Evolutionary conservation across 164 flowering plant genomes (phyloP).

Genomic region (Tinospora cordifolia): DNA sequence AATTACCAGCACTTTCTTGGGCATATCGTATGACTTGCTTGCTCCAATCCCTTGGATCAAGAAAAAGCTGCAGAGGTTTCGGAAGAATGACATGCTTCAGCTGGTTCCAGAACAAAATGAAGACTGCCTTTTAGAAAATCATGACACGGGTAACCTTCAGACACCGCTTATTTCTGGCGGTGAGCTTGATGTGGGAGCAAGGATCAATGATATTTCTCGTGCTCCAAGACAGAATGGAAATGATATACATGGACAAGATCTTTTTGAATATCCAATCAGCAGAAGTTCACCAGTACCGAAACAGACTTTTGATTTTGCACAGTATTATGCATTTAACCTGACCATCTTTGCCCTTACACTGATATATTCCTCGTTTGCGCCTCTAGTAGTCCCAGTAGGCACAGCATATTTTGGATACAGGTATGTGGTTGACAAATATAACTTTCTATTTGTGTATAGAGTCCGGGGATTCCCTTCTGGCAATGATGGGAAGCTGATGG

Average conservation of each 20-base stretch:
- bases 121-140: conserved; percentile 58
- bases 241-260: conserved; percentile 63
- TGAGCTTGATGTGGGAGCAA: conserved; percentile 19
- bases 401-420: conserved; percentile 91
- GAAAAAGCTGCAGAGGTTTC: conserved; percentile 66
- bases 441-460: conserved; percentile 88
- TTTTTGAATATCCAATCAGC: conserved; percentile 70
- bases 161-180: conserved; percentile 62
- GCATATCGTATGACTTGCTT: conserved; percentile 84
- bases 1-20: conserved; percentile 88
- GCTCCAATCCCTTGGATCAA: conserved; percentile 99
- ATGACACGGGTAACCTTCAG: conserved; percentile 40
- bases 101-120: conserved; percentile 93
- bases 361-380: conserved; percentile 85
- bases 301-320: conserved; percentile 95
- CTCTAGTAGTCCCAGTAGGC: conserved; percentile 93
- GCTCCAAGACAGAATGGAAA: conserved; percentile 27
- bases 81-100: conserved; percentile 95
- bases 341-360: conserved; percentile 92
- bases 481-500: conserved; percentile 96
- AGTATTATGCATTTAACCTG: conserved; percentile 93
- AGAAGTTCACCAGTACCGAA: conserved; percentile 79
- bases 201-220: conserved; percentile 19
- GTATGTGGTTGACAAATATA: conserved; percentile 93
- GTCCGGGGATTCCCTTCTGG: conserved; percentile 96